Evolutionary conservation across 2,329 filamentous ascomycete species (phyloP).

Genomic region (Fusarium solani-melongenae): DNA sequence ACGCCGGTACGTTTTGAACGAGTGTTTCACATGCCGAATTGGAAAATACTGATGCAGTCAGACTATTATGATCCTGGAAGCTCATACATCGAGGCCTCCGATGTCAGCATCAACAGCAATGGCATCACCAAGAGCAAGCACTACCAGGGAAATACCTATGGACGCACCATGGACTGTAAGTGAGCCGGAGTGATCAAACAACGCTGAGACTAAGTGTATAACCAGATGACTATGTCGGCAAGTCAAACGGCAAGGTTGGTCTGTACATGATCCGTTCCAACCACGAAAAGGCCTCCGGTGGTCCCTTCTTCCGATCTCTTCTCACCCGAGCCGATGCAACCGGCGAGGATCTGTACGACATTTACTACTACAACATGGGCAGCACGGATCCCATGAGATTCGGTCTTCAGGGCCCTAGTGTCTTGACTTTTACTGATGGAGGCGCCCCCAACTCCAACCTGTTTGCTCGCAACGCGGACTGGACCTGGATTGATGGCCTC

Average conservation of each 20-base stretch:
- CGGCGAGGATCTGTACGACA: constrained; percentile 55
- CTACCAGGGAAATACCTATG: constrained; percentile 52
- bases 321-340: constrained; percentile 49
- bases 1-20: constrained; percentile 16
- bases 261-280: constrained; percentile 53
- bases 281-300: constrained; percentile 54
- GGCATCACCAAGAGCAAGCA: constrained; percentile 54
- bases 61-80: constrained; percentile 47
- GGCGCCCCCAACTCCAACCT: constrained; percentile 50
- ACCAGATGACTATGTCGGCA: constrained; percentile 52
- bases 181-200: fast-evolving
- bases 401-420: constrained; percentile 54
- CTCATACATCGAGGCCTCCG: constrained; percentile 48
- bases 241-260: constrained; percentile 49
- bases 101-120: constrained; percentile 42
- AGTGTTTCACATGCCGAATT: too few relatives aligned
- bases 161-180: constrained; percentile 49
- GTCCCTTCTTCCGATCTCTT: constrained; percentile 53
- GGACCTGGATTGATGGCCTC: constrained; percentile 48
- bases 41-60: too few relatives aligned
- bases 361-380: constrained; percentile 57
- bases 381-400: constrained; percentile 55
- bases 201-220: background rate
- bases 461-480: constrained; percentile 50
- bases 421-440: constrained; percentile 53